A percentile compares a stretch with the other conserved stretches of the same genome.
These are phyloP conservation scores for Candida nonsorbophila DNA, from an alignment of 805 yeast genomes.

Conservation along the genomic window DNA sequence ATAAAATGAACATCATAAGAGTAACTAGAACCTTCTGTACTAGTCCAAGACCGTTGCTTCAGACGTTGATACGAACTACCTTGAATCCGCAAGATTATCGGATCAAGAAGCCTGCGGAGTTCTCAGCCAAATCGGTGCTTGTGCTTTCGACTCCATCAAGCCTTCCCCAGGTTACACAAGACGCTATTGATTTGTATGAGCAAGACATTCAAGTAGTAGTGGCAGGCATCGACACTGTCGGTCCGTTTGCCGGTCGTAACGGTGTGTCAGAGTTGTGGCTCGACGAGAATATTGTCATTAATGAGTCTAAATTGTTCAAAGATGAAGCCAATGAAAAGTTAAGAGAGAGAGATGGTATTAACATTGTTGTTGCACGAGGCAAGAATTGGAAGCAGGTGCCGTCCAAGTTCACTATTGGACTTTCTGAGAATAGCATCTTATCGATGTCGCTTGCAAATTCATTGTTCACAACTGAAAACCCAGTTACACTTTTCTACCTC, in stretches of 20 bases:
- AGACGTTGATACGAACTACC: conserved; percentile 6
- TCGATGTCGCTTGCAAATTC: conserved; percentile 34
- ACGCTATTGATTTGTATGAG: conserved; percentile 21
- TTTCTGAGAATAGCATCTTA: conserved; percentile 10
- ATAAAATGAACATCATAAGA: no score
- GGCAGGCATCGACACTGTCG: conserved; percentile 36
- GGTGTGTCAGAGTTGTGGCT: conserved; percentile 39
- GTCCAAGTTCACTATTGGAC: conserved; percentile 15
- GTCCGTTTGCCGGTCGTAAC: conserved; percentile 24
- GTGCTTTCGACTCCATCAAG: conserved; percentile 32
- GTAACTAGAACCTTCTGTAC: no score
- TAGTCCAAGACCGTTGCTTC: not conserved
- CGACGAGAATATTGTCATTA: conserved; percentile 16
- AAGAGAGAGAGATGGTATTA: conserved; percentile 29
- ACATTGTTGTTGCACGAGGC: conserved; percentile 23
- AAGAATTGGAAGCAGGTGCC: conserved; percentile 34
- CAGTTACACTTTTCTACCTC: conserved; percentile 32
- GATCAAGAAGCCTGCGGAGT: not conserved
- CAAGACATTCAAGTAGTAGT: conserved; percentile 29
- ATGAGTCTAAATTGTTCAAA: conserved; percentile 11
- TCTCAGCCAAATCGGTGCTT: conserved; percentile 21
- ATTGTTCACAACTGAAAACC: conserved; percentile 27
- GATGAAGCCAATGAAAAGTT: conserved; percentile 20
- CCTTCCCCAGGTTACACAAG: conserved; percentile 23
- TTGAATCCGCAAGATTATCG: conserved; percentile 9